Evolutionary conservation across 2,329 filamentous ascomycete species (phyloP).

Genomic region (Madurella fahalii): DNA sequence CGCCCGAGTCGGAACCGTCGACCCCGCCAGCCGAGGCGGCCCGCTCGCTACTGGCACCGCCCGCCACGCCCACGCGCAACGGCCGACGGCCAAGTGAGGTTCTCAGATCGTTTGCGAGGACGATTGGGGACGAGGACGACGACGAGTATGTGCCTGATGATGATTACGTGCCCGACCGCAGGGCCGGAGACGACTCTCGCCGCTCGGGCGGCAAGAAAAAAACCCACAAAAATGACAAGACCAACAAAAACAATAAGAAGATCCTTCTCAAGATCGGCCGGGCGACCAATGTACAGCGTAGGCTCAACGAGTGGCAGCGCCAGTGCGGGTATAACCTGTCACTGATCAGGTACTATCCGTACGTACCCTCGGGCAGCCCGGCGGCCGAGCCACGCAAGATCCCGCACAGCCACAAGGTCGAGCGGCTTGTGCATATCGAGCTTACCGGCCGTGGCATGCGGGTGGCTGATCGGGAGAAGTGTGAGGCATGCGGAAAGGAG

Average conservation of each 20-base stretch:
- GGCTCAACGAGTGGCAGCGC: conserved; percentile 87
- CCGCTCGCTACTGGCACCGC: conserved; percentile 54
- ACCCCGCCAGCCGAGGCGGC: conserved; percentile 56
- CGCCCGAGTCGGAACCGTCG: conserved; percentile 55
- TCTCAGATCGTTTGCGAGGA: conserved; percentile 45
- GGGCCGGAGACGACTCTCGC: conserved; percentile 24
- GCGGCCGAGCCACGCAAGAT: conserved; percentile 60
- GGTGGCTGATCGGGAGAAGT: conserved; percentile 53
- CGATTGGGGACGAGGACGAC: conserved; percentile 1
- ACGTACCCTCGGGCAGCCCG: conserved; percentile 49
- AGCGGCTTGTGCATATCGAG: conserved; percentile 87
- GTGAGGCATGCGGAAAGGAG: conserved; percentile 73
- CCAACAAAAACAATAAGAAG: conserved; percentile 50
- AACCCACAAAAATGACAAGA: background rate
- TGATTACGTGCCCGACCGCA: background rate
- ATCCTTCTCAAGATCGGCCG: conserved; percentile 66
- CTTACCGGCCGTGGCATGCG: conserved; percentile 60
- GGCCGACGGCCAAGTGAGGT: conserved; percentile 52
- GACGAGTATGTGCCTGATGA: background rate
- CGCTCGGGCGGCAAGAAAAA: conserved; percentile 21
- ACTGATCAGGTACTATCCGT: conserved; percentile 87
- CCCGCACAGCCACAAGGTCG: conserved; percentile 80
- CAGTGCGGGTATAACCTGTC: conserved; percentile 90
- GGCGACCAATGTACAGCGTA: conserved; percentile 78
- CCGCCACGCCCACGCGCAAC: conserved; percentile 36